A percentile compares a stretch with the other conserved stretches of the same genome.
Conservation (phyloP, 1,139 yeast species). For the Suhomyces atakaporum region DNA sequence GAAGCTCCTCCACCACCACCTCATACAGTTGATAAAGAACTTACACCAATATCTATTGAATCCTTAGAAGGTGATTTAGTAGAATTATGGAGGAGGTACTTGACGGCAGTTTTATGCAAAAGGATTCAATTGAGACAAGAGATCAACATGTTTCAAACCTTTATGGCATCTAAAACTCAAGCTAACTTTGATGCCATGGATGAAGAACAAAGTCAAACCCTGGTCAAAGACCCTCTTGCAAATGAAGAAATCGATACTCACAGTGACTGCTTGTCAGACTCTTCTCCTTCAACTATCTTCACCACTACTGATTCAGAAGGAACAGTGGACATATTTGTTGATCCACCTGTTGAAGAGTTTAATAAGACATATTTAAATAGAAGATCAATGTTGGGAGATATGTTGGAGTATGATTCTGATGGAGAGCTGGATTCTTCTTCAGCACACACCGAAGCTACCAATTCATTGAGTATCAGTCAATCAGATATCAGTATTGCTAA, state of each 20-base stretch:
- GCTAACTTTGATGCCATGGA: constrained; percentile 7
- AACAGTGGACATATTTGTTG: constrained; percentile 15
- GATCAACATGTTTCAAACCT: constrained; percentile 37
- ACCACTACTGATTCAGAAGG: constrained; percentile 12
- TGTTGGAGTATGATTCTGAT: constrained; percentile 48
- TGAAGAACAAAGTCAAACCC: constrained; percentile 5
- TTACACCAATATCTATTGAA: constrained; percentile 3
- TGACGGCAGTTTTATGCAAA: constrained; percentile 37
- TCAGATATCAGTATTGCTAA: constrained; percentile 21
- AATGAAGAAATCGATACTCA: constrained; percentile 2
- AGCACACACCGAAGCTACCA: constrained; percentile 1
- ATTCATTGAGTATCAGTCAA: constrained; percentile 13
- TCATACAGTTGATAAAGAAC: constrained; percentile 16
- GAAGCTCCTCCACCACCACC: constrained; percentile 34
- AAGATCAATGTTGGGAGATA: constrained; percentile 47
- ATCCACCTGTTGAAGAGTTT: constrained; percentile 27
- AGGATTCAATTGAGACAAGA: constrained; percentile 47
- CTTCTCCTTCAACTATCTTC: constrained; percentile 4
- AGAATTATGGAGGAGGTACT: constrained; percentile 42
- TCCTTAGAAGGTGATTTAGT: constrained; percentile 18
- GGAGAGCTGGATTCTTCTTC: constrained; percentile 21
- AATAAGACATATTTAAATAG: constrained; percentile 31
- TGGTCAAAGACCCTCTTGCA: neutral
- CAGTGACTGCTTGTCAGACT: constrained; percentile 5
- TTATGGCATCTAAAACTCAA: constrained; percentile 19